Evolutionary conservation across 441 rosid genomes (phyloP).

Genomic region (Codiaeum variegatum): DNA sequence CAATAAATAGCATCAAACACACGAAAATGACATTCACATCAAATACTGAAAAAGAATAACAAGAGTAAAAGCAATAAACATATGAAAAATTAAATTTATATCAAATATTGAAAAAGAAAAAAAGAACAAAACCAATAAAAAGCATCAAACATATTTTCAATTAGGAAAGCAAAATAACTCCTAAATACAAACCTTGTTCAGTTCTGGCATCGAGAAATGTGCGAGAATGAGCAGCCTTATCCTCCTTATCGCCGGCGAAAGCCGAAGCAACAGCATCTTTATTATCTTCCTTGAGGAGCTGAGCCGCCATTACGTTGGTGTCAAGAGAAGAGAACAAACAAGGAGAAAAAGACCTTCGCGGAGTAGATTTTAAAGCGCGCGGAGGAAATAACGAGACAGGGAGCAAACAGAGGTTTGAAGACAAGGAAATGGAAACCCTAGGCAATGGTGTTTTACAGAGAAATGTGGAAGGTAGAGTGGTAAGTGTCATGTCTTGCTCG

Average conservation of each 20-base stretch:
- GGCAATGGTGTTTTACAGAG: conserved; percentile 25
- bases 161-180: no score
- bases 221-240: conserved; percentile 42
- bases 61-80: not conserved
- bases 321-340: conserved; percentile 30
- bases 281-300: conserved; percentile 51
- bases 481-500: conserved; percentile 4
- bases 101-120: not conserved
- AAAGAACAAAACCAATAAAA: no score
- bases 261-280: conserved; percentile 25
- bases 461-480: conserved; percentile 9
- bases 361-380: conserved; percentile 26
- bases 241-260: conserved; percentile 13
- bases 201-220: conserved; percentile 66
- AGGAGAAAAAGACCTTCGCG: conserved; percentile 29
- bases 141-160: no score
- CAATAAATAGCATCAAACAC: not conserved
- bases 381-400: conserved; percentile 20
- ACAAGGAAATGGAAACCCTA: conserved; percentile 30
- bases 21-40: not conserved
- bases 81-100: not conserved
- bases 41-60: not conserved
- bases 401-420: conserved; percentile 22
- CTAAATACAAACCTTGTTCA: conserved; percentile 50
- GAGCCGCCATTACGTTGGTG: conserved; percentile 63